Evolutionary conservation across 306 rosid genomes (phyloP), one percentile per base, ranked within the genome.

Genomic region (Sindora glabra): DNA sequence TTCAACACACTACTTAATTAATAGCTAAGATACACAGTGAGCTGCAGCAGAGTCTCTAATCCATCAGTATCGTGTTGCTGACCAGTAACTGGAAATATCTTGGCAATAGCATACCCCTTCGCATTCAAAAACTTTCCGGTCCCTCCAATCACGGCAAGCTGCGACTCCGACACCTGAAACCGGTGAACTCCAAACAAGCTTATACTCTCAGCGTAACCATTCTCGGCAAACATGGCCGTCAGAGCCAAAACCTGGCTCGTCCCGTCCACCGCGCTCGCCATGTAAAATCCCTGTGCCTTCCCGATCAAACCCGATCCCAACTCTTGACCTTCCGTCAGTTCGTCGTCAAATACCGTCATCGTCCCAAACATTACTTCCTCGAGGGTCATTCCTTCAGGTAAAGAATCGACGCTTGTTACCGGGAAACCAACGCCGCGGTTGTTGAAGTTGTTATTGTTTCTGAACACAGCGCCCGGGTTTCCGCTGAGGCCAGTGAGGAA

Each of bases 401-500:
- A 69, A 37, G 77, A 87, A 2, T 79, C 81, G 8, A 81, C 67
- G 37, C 68, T 87, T 2, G 79, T 32, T 19, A 70, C 62, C 0
- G 91, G 49, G 26, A 83, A 77, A 15, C 90, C 77, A 0, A 5
- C 2, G 3, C 83, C 80, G 1, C 81, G 84, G 1, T 81, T 83
- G 38, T 40, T 16, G 2, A 65, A 12, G 61, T 74, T 79, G 55
- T 80, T 29, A 29, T 64, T 82, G 78, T 82, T 84, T 17, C 74
- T 89, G 50, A 83, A 51, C 29, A 87, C 68, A 29, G 65, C 84
- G 0, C 76, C 70, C 0, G 77, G 34, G 34, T 64, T 82, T 2
- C 97, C 96, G 2, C 87, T 57, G 1, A 90, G 87, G 56, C 97
- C 97, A 0, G 90, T 81, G 47, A 85, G 86, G 85, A 90, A 90